These are phyloP conservation scores for Candida golubevii DNA, from an alignment of 805 yeast genomes.

Conservation along the genomic window DNA sequence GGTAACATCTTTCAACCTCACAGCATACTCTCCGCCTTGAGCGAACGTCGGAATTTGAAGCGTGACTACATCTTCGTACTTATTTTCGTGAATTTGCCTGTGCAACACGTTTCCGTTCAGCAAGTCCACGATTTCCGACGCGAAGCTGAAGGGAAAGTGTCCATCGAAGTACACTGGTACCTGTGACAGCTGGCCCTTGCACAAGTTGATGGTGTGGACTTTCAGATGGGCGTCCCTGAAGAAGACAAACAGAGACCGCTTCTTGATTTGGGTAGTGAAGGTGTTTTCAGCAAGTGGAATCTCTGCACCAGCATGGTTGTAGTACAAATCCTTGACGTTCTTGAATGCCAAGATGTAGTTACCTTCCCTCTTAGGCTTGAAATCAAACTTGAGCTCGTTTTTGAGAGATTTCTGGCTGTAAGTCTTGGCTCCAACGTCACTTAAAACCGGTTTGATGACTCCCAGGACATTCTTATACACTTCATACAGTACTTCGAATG, in stretches of 20 bases:
- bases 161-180: conserved; percentile 69
- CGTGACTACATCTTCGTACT: conserved; percentile 24
- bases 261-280: conserved; percentile 67
- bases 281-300: conserved; percentile 41
- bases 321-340: conserved; percentile 53
- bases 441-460: conserved; percentile 27
- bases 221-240: conserved; percentile 15
- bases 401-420: conserved; percentile 19
- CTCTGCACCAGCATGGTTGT: conserved; percentile 44
- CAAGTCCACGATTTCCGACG: conserved; percentile 60
- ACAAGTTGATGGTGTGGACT: conserved; percentile 21
- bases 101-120: conserved; percentile 18
- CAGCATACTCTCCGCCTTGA: conserved; percentile 69
- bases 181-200: conserved; percentile 26
- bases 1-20: conserved; percentile 58
- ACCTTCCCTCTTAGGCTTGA: conserved; percentile 79
- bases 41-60: conserved; percentile 54
- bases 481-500: conserved; percentile 64
- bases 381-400: conserved; percentile 41
- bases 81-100: conserved; percentile 29
- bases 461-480: conserved; percentile 46
- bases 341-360: conserved; percentile 70
- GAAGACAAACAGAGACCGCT: conserved; percentile 48
- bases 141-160: conserved; percentile 69
- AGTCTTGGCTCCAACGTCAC: conserved; percentile 25